A percentile compares a stretch with the other conserved stretches of the same genome.
phyloP scores from a whole-genome alignment of 2,329 filamentous ascomycete genomes.

The Arthrobotrys iridis region DNA sequence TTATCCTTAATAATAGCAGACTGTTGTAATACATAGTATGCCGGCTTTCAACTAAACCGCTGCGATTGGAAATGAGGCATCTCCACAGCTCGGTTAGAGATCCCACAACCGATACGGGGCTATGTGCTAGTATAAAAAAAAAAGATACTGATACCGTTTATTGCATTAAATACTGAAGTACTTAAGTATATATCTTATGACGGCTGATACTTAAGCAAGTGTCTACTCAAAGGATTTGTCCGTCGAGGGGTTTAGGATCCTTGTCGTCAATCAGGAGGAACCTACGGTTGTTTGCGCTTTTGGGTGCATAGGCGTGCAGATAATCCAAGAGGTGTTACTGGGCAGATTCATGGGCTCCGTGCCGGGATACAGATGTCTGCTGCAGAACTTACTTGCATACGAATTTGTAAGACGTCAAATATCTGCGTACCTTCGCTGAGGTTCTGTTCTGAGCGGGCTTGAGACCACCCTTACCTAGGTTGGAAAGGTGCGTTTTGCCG shows the following conservation, averaged over 20 bases:
- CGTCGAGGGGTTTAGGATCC: slow-evolving; percentile 21
- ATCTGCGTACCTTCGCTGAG: not conserved
- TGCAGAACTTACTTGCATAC: slow-evolving; percentile 52
- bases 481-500: slow-evolving; percentile 24
- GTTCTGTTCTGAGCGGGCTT: slow-evolving; percentile 6
- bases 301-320: not conserved
- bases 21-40: not conserved
- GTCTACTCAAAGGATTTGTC: too few relatives aligned
- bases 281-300: slow-evolving; percentile 23
- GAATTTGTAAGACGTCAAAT: slow-evolving; percentile 35
- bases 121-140: not conserved
- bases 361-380: slow-evolving; percentile 12
- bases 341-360: slow-evolving; percentile 5
- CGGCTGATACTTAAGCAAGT: not conserved
- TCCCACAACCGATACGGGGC: slow-evolving; percentile 27
- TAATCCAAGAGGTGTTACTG: slow-evolving; percentile 7
- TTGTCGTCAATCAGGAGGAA: slow-evolving; percentile 32
- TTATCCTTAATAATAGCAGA: not conserved
- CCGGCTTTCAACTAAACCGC: not conserved
- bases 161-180: not conserved
- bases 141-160: slow-evolving; percentile 6
- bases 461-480: slow-evolving; percentile 3
- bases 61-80: slow-evolving; percentile 9
- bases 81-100: slow-evolving; percentile 47
- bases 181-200: too few relatives aligned